These are phyloP conservation scores for Pholiota conissans DNA, from an alignment of 768 basidiomycete genomes.

Conservation along the genomic window DNA sequence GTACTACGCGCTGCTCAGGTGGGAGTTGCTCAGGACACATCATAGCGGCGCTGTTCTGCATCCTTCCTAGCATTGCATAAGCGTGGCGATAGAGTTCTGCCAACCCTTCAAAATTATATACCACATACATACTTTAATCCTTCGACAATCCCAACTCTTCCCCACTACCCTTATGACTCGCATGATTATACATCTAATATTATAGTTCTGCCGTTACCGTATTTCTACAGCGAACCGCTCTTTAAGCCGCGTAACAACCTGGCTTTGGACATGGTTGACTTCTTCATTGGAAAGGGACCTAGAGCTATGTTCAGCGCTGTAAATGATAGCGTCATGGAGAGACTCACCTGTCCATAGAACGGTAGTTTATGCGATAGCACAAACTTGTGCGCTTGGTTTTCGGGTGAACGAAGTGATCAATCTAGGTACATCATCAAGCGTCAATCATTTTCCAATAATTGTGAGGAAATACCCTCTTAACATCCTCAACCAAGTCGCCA, in stretches of 20 bases:
- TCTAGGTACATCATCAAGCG: slow-evolving; percentile 45
- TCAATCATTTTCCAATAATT: slow-evolving; percentile 4
- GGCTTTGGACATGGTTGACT: slow-evolving; percentile 75
- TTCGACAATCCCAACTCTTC: slow-evolving; percentile 24
- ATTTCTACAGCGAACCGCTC: slow-evolving; percentile 81
- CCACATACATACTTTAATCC: slow-evolving; percentile 13
- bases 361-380: slow-evolving; percentile 91
- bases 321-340: background rate
- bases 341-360: slow-evolving; percentile 91
- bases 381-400: slow-evolving; percentile 78
- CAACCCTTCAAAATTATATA: slow-evolving; percentile 24
- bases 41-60: slow-evolving; percentile 11
- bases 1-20: slow-evolving; percentile 95
- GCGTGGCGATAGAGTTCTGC: background rate
- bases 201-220: slow-evolving; percentile 50
- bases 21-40: slow-evolving; percentile 74
- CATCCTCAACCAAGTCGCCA: slow-evolving; percentile 91
- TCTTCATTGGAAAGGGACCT: slow-evolving; percentile 91
- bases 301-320: slow-evolving; percentile 1
- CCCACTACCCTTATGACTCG: slow-evolving; percentile 8
- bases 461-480: slow-evolving; percentile 71
- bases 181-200: slow-evolving; percentile 17
- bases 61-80: background rate
- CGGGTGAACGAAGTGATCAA: slow-evolving; percentile 89
- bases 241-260: slow-evolving; percentile 54